Evolutionary conservation across 1,284 basidiomycete species (phyloP).

Genomic region (Apiotrichum mycotoxinovorans): DNA sequence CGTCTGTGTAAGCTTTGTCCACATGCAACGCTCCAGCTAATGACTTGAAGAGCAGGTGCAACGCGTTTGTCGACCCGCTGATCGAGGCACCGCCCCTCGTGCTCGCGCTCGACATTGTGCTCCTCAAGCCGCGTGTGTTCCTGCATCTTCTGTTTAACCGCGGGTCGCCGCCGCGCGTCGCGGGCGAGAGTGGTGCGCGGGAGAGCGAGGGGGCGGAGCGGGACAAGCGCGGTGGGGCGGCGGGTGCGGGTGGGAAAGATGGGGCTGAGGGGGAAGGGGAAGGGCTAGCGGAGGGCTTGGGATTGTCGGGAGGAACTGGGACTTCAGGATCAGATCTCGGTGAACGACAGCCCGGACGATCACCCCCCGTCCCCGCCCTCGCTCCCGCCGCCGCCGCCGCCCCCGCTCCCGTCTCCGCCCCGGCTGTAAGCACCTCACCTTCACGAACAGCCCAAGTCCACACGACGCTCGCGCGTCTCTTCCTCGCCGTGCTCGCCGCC

Average conservation of each 20-base stretch:
- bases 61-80: constrained; percentile 77
- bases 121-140: constrained; percentile 81
- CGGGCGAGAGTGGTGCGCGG: neutral
- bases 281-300: no score
- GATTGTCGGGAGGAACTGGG: no score
- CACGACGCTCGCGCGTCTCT: constrained; percentile 15
- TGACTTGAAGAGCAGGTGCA: constrained; percentile 57
- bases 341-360: no score
- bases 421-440: no score
- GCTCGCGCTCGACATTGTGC: constrained; percentile 75
- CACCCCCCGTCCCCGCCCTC: no score
- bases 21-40: no score
- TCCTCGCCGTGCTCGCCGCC: constrained; percentile 24
- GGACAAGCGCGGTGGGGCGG: no score
- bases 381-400: no score
- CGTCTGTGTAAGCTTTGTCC: constrained; percentile 60
- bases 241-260: no score
- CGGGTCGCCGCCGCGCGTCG: constrained; percentile 57
- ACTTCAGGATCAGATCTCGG: no score
- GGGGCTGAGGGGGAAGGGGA: no score
- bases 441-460: neutral
- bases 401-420: no score
- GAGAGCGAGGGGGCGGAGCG: neutral
- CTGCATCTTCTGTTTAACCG: constrained; percentile 86
- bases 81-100: constrained; percentile 80